Evolutionary conservation across 352 stramenopile genomes (phyloP).

Genomic region (Phytopythium vexans): DNA sequence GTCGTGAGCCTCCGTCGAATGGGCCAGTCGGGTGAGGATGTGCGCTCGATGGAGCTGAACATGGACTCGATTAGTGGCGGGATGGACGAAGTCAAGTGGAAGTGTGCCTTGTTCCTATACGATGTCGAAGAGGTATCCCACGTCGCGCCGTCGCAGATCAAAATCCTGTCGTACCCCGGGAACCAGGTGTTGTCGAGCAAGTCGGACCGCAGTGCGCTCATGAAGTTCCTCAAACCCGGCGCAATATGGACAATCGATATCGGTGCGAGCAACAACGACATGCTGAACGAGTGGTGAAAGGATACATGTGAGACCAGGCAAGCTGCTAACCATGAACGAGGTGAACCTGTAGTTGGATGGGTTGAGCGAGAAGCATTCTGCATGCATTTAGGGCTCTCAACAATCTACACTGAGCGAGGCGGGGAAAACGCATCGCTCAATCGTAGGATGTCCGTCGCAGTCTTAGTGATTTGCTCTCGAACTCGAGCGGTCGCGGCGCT

Average conservation of each 20-base stretch:
- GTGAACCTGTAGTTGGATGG: too few relatives aligned
- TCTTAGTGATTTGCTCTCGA: slow-evolving; percentile 45
- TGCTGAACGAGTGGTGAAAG: slow-evolving; percentile 54
- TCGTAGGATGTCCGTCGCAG: slow-evolving; percentile 37
- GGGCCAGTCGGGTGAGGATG: slow-evolving; percentile 67
- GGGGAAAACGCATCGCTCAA: slow-evolving; percentile 10
- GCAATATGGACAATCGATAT: slow-evolving; percentile 85
- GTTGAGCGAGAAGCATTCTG: too few relatives aligned
- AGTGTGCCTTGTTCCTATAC: slow-evolving; percentile 80
- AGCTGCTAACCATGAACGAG: too few relatives aligned
- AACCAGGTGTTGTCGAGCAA: slow-evolving; percentile 66
- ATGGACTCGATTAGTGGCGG: slow-evolving; percentile 80
- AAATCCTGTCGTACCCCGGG: slow-evolving; percentile 67
- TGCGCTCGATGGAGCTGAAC: slow-evolving; percentile 74
- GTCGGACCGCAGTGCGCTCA: slow-evolving; percentile 55
- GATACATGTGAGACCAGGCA: too few relatives aligned
- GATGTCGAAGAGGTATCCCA: slow-evolving; percentile 79
- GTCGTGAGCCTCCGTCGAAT: slow-evolving; percentile 64
- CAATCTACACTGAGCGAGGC: background rate
- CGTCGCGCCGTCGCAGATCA: slow-evolving; percentile 76
- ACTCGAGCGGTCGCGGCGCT: slow-evolving; percentile 8
- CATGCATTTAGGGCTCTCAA: too few relatives aligned
- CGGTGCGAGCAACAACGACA: slow-evolving; percentile 58
- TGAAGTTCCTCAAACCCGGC: slow-evolving; percentile 77
- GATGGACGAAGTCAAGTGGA: slow-evolving; percentile 86